Evolutionary conservation across 2,329 filamentous ascomycete species (phyloP).

Genomic region (Diaporthe humulicola): DNA sequence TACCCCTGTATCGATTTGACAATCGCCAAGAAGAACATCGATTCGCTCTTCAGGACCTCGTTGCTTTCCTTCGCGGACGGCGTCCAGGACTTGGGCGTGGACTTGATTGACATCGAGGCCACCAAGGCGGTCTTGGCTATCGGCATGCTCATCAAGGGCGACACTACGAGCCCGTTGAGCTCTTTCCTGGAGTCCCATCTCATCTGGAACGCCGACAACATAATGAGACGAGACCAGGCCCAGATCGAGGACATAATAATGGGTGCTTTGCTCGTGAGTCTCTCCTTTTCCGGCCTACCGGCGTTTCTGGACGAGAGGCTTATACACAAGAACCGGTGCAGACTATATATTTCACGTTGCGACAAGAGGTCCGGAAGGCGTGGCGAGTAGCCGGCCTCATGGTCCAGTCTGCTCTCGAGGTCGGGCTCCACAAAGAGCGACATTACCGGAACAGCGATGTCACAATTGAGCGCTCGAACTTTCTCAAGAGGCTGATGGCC

Average conservation of each 20-base stretch:
- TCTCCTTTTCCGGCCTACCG: neutral
- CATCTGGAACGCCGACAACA: constrained; percentile 15
- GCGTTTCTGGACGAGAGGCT: neutral
- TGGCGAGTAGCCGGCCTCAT: neutral
- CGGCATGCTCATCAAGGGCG: constrained; percentile 4
- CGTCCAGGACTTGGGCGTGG: constrained; percentile 3
- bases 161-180: neutral
- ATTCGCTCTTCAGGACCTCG: constrained; percentile 16
- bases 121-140: constrained; percentile 12
- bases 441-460: neutral
- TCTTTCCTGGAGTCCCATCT: neutral
- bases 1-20: constrained; percentile 14
- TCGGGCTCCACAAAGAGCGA: constrained; percentile 9
- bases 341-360: constrained; percentile 1
- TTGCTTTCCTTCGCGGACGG: constrained; percentile 7
- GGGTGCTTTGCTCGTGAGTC: constrained; percentile 5
- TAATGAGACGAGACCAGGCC: neutral
- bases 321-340: neutral
- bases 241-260: constrained; percentile 6
- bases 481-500: neutral
- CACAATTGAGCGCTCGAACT: neutral
- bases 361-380: constrained; percentile 5
- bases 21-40: neutral
- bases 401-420: constrained; percentile 12
- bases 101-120: constrained; percentile 16